Percentiles rank a stretch among this genome's conserved stretches.
phyloP scores from a whole-genome alignment of 176 grass and related monocot genomes.

The Metroxylon sagu region DNA sequence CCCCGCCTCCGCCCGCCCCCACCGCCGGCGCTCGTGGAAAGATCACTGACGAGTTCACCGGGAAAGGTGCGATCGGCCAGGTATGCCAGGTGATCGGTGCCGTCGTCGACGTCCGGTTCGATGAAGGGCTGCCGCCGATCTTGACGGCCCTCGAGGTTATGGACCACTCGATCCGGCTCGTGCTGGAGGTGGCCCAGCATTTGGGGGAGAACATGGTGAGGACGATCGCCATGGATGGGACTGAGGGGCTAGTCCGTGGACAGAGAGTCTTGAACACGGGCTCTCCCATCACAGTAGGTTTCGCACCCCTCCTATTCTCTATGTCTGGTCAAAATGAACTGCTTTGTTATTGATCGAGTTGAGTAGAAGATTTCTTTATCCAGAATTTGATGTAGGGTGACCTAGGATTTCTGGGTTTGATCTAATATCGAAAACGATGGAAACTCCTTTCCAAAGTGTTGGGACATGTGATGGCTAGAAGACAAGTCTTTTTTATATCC shows the following conservation, averaged over 20 bases:
- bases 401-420: no score
- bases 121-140: constrained; percentile 7
- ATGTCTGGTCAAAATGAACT: no score
- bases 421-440: no score
- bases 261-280: constrained; percentile 6
- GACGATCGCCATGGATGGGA: constrained; percentile 9
- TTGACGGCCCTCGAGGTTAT: constrained; percentile 12
- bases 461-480: no score
- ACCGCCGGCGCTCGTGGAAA: neutral
- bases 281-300: constrained; percentile 8
- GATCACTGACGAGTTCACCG: constrained; percentile 13
- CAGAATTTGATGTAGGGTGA: no score
- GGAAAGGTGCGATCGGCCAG: constrained; percentile 1
- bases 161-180: constrained; percentile 2
- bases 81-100: constrained; percentile 12
- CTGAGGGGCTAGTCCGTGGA: constrained; percentile 5
- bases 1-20: neutral
- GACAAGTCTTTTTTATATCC: no score
- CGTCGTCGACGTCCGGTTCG: constrained; percentile 12
- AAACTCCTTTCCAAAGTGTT: no score
- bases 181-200: constrained; percentile 10
- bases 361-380: no score
- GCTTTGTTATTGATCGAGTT: no score
- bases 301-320: neutral
- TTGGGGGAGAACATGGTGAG: constrained; percentile 15